Base-by-base conservation (phyloP, 768 basidiomycete species). In the Mycena crocata region DNA sequence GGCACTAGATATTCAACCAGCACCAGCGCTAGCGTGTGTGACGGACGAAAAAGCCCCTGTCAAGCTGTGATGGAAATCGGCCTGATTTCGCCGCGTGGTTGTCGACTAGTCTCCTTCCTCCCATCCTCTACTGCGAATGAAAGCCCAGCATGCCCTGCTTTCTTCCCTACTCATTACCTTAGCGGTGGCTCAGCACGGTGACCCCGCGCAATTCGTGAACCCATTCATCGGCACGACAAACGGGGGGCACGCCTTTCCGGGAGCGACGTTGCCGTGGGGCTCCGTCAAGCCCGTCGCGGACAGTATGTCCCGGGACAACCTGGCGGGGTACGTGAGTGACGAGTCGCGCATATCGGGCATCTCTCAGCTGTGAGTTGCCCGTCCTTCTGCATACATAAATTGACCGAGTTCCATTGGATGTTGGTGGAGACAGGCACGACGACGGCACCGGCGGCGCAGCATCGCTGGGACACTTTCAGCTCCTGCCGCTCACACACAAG, bases 251-350 rank as follows among this genome's bases (percentile, higher is more conserved):
- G 48, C 28, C 8, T 26, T 49, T 49, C 30, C 67, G 74, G 82
- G 82, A n/a, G 81, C 79, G 2, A 81, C 82, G 2, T 69, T 81
- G 0, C 82, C 82, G 0, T 81, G 81, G 69, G 82, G 82, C 2
- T 79, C 82, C 76, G 80, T 77, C 37, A 83, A 83, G 72, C 75
- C 74, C 15, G 82, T 80, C 1, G 75, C 82, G 71, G 82, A 83
- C 64, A 81, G 59, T 24, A n/a, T 10, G 1, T 70, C 68, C 1
- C 37, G 61, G 1, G 68, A 70, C 56, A 63, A 70, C 39, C 68
- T 66, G 58, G 68, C 49, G 30, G 68, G 68, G 15, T 70, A 59
- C 39, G 68, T 70, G 39, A 66, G 60, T 51, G 68, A 66, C 32
- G 59, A 48, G 30, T 34, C 68, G 19, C 51, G 51, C 24, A 69